These are phyloP conservation scores for Xylaria sp. DNA, from an alignment of 2,329 filamentous ascomycete genomes.

Conservation along the genomic window DNA sequence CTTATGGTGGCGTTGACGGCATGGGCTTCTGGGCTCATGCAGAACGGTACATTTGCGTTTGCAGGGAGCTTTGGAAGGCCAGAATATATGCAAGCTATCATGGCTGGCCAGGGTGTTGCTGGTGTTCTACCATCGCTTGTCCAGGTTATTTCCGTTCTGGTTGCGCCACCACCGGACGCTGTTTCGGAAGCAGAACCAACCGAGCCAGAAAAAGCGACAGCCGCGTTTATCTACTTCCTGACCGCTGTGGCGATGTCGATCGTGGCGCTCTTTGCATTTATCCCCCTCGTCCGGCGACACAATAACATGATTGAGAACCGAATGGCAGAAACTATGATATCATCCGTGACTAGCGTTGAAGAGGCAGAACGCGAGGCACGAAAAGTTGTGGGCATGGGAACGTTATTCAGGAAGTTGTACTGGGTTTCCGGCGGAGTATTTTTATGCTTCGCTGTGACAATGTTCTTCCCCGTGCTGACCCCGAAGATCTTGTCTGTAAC, in stretches of 20 bases:
- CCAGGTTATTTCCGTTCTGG: constrained; percentile 85
- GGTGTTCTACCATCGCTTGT: constrained; percentile 86
- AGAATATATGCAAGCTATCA: constrained; percentile 95
- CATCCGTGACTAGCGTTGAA: constrained; percentile 63
- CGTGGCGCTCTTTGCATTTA: constrained; percentile 76
- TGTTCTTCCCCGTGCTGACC: constrained; percentile 97
- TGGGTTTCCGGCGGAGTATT: constrained; percentile 83
- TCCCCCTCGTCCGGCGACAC: constrained; percentile 75
- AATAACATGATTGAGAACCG: constrained; percentile 63
- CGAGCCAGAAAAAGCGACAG: constrained; percentile 60
- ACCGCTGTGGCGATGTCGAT: constrained; percentile 83
- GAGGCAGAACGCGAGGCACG: constrained; percentile 63
- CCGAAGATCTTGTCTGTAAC: constrained; percentile 67
- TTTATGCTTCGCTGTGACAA: constrained; percentile 83
- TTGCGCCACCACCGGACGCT: constrained; percentile 58
- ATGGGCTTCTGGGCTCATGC: constrained; percentile 83
- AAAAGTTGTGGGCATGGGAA: constrained; percentile 65
- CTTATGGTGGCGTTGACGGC: constrained; percentile 83
- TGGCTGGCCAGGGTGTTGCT: constrained; percentile 92
- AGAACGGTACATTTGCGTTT: constrained; percentile 95
- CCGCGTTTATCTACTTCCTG: constrained; percentile 91
- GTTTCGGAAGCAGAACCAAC: constrained; percentile 49
- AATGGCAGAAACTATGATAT: constrained; percentile 60
- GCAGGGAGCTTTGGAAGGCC: constrained; percentile 84
- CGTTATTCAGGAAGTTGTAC: constrained; percentile 79